Conservation (phyloP, 768 basidiomycete genomes). For the Russula sp. region DNA sequence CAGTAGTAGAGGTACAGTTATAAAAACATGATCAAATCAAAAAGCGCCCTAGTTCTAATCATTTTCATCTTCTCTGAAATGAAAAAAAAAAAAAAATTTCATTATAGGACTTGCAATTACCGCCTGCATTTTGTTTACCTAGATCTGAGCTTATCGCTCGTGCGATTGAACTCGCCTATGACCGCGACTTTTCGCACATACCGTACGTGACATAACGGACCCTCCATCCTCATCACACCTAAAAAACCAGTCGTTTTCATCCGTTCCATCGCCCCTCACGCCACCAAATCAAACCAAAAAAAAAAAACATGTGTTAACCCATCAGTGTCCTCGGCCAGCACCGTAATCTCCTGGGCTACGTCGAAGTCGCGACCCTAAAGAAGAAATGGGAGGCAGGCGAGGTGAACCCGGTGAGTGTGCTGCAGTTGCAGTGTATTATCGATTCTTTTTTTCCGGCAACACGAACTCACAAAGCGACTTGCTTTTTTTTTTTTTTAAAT, state of each 20-base stretch:
- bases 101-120: constrained; percentile 68
- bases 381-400: constrained; percentile 70
- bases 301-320: neutral
- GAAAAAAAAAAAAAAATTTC: neutral
- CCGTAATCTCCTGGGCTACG: constrained; percentile 77
- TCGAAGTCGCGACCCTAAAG: constrained; percentile 76
- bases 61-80: neutral
- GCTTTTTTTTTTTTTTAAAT: neutral
- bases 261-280: neutral
- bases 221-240: neutral
- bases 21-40: constrained; percentile 14
- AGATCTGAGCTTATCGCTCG: constrained; percentile 64
- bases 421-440: too few relatives aligned
- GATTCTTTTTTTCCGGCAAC: neutral
- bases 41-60: neutral
- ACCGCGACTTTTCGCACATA: constrained; percentile 91
- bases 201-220: constrained; percentile 53
- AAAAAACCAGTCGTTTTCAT: neutral
- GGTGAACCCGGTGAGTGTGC: constrained; percentile 64
- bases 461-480: constrained; percentile 3
- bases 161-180: constrained; percentile 86
- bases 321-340: constrained; percentile 69
- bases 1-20: constrained; percentile 79
- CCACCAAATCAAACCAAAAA: neutral
- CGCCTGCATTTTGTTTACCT: constrained; percentile 84